Evolutionary conservation across 2,329 filamentous ascomycete genomes (phyloP), one percentile per base, ranked within the genome.

Genomic region (Massarina eburnea): DNA sequence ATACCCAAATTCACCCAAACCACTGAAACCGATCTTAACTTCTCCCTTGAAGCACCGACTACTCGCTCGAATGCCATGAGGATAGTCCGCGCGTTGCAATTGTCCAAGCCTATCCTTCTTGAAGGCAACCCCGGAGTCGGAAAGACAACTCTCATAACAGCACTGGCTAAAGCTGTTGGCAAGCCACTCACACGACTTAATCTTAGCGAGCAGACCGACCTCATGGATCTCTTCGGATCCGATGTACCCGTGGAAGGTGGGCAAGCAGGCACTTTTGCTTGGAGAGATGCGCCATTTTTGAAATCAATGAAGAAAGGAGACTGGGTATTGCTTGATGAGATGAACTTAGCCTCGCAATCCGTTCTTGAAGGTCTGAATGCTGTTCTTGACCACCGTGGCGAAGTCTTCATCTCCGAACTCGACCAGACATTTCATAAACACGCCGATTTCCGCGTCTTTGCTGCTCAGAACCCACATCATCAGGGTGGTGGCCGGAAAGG

Each of bases 121-220:
- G 94, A 99, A 73, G 94, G 95, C 27, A 96, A 89, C 58, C 94
- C 94, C n/a, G 94, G 94, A 66, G 94, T 99, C 18, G 94, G 94
- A 45, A 99, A 99, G 75, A 99, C 94, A 0, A 95, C 92, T 1
- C 79, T 99, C 12, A 84, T 99, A 18, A 86, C 87, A 36, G 91
- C 94, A 1, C 76, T 99, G 36, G 88, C 95, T 1, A 81, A 82
- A 56, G 84, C 86, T 3, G 87, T 89, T 53, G 90, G 91, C 4
- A 86, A 86, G 51, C 86, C 88, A 7, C 73, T 99, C 52, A 96
- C 91, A 1, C 82, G 94, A 59, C 96, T 99, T 71, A 99, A 99
- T 64, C 77, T 99, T 48, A 97, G 94, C 0, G 94, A 99, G 59
- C 94, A 99, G 72, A 99, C 95, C 0, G 94, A 99, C 70, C 75